Conservation (phyloP, 345 rosid genomes). For the Iberis pinnata region DNA sequence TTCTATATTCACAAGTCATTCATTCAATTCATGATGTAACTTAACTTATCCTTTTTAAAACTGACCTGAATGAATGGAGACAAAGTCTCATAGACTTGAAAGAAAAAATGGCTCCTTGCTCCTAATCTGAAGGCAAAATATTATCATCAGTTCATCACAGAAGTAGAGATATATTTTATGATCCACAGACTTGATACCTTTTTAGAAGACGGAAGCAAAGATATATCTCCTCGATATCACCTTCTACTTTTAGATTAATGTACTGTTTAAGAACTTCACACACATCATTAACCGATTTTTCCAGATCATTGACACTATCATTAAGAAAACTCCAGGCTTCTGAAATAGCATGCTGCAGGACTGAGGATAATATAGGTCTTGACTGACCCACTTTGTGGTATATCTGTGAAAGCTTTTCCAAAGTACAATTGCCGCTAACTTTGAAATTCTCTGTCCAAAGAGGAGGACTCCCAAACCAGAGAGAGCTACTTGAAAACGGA, state of each 20-base stretch:
- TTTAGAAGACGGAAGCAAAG: constrained; percentile 61
- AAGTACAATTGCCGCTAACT: constrained; percentile 41
- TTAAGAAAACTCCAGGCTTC: constrained; percentile 28
- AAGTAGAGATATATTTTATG: not conserved
- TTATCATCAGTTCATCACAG: not conserved
- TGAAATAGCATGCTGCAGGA: constrained; percentile 45
- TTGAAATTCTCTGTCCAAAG: constrained; percentile 59
- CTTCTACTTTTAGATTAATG: constrained; percentile 53
- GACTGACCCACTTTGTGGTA: constrained; percentile 45
- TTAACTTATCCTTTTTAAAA: not conserved
- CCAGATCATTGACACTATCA: constrained; percentile 36
- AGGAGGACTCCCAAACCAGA: constrained; percentile 81
- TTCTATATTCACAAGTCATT: constrained; percentile 5
- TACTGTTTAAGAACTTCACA: constrained; percentile 64
- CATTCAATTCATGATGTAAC: not conserved
- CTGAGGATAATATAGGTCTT: constrained; percentile 41
- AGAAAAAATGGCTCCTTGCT: constrained; percentile 40
- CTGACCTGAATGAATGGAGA: constrained; percentile 61
- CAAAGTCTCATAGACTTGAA: constrained; percentile 41
- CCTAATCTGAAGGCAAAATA: constrained; percentile 41
- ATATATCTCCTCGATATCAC: constrained; percentile 76
- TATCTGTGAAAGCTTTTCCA: constrained; percentile 49
- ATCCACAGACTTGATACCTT: constrained; percentile 41
- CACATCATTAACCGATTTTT: constrained; percentile 40
- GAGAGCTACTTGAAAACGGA: constrained; percentile 28